Evolutionary conservation across 192 early-diverging fungal species (phyloP).

Genomic region (Backusella circina): DNA sequence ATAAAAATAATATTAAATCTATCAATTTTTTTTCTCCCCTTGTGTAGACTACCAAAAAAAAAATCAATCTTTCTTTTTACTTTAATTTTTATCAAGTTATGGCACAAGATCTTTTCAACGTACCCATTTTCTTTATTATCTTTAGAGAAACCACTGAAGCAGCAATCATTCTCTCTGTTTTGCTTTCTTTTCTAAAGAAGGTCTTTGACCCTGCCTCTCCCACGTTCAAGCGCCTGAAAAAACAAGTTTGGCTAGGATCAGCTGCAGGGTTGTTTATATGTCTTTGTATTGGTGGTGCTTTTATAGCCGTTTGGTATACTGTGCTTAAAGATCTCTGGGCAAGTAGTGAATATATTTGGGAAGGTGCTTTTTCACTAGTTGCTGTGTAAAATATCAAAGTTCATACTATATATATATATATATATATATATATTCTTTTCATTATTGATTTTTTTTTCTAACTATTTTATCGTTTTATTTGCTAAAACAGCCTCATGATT

Average conservation of each 20-base stretch:
- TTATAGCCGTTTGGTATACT: constrained; percentile 79
- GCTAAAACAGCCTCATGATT: constrained; percentile 58
- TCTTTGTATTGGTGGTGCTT: constrained; percentile 65
- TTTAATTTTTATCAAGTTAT: constrained; percentile 14
- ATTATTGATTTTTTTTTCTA: background rate
- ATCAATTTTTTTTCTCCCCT: constrained; percentile 3
- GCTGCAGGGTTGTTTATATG: constrained; percentile 62
- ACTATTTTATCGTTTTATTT: constrained; percentile 38
- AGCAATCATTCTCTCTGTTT: constrained; percentile 82
- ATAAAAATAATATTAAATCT: background rate
- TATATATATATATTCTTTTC: background rate
- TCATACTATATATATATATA: no score
- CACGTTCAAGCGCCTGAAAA: constrained; percentile 50
- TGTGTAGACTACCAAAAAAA: background rate
- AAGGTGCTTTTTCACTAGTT: constrained; percentile 63
- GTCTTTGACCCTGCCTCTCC: constrained; percentile 49
- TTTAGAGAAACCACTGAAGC: constrained; percentile 73
- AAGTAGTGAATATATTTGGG: constrained; percentile 74
- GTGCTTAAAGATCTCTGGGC: constrained; percentile 48
- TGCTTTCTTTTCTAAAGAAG: constrained; percentile 72
- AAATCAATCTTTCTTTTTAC: constrained; percentile 3
- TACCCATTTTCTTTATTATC: constrained; percentile 72
- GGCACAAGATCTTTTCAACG: constrained; percentile 51
- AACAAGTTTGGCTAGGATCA: constrained; percentile 79
- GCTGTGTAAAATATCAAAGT: background rate